Conservation (phyloP, 192 early-diverging fungal genomes). For the Entrophospora sp. region DNA sequence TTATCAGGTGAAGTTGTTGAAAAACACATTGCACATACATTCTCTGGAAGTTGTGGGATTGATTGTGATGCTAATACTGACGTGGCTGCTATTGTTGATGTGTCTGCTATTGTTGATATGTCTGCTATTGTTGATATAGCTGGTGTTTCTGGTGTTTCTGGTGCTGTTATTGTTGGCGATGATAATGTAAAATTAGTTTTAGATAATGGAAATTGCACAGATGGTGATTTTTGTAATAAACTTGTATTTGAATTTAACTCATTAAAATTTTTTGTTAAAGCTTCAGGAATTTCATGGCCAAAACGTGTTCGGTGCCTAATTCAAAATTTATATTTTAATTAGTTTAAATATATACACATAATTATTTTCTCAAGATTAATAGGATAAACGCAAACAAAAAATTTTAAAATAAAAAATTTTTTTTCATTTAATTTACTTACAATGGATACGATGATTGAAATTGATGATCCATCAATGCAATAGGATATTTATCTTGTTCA, state of each 20-base stretch:
- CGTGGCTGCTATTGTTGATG: too few species aligned
- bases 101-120: too few species aligned
- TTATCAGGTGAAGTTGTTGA: background rate
- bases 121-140: too few species aligned
- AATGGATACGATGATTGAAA: constrained; percentile 39
- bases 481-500: constrained; percentile 35
- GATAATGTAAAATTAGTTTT: background rate
- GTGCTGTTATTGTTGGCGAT: background rate
- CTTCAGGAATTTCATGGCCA: background rate
- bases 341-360: too few species aligned
- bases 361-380: too few species aligned
- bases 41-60: background rate
- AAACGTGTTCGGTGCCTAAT: background rate
- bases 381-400: too few species aligned
- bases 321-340: too few species aligned
- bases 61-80: background rate
- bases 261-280: background rate
- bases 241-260: background rate
- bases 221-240: background rate
- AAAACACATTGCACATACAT: constrained; percentile 5
- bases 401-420: too few species aligned
- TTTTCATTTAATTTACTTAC: too few species aligned
- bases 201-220: background rate
- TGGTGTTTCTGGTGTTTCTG: background rate
- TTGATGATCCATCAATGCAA: constrained; percentile 43